Evolutionary conservation across 2,329 filamentous ascomycete species (phyloP), one percentile per base, ranked within the genome.

Genomic region (Colletotrichum kahawae): DNA sequence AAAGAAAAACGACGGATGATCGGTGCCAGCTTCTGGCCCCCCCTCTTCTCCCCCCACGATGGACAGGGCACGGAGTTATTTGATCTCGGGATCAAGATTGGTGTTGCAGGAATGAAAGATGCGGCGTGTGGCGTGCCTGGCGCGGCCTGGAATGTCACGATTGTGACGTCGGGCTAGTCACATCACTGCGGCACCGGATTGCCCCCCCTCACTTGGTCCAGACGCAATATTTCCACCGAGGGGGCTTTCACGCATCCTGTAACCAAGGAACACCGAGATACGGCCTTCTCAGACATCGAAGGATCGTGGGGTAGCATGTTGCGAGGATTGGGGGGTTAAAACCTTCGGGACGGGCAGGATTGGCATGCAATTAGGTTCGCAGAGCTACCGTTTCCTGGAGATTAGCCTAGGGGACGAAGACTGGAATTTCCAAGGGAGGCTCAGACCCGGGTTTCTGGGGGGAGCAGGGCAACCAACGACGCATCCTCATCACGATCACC

Each of bases 391-490:
- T 21, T 71, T 72, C 56, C 62, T 75, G 72, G 72, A 72, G 63
- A 75, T 75, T 74, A 65, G 62, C 38, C 63, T 33, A 63, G 72
- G 69, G 64, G 54, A 18, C 4, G 12, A 54, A 18, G 54, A 71
- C 34, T 72, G 72, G 72, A 71, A 71, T 71, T 51, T 56, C 56
- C 43, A 75, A 75, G 72, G 72, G 69, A 75, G 63, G 48, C 68
- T 57, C 56, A 75, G 69, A 72, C 72, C 71, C 33, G 13, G 31
- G 67, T 18, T 21, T 64, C 33, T 43, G 62, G 29, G 33, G 33
- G 33, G 33, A 24, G 43, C n/a, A 24, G 21, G 56, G 65, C 29
- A n/a, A 57, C 64, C 48, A n/a, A 57, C 24, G 57, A 21, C 65
- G 33, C 29, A n/a, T 57, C 65, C 54, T 57, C 65, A 34, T 67